Evolutionary conservation across 306 rosid genomes (phyloP).

Genomic region (Oxytropis ochrocephala): DNA sequence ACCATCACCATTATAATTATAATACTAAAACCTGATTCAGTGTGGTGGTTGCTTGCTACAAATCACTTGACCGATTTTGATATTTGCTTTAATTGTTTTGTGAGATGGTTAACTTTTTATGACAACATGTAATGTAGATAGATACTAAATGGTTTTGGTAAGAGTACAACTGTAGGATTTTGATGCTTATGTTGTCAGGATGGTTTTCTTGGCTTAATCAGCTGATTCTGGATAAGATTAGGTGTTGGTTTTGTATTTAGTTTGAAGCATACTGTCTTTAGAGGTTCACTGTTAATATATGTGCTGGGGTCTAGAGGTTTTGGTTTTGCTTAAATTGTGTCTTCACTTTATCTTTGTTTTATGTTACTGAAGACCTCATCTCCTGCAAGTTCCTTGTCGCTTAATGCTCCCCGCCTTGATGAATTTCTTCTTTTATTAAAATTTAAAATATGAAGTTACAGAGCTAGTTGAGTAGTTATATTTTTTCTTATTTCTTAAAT

Average conservation of each 20-base stretch:
- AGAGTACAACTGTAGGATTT: neutral
- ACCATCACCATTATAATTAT: neutral
- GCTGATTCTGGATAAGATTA: neutral
- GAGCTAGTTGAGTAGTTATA: neutral
- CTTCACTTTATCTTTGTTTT: neutral
- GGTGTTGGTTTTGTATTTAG: neutral
- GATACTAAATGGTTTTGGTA: neutral
- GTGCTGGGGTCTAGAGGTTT: neutral
- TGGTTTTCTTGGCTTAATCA: neutral
- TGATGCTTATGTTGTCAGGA: neutral
- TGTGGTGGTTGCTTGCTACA: neutral
- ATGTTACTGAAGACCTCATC: neutral
- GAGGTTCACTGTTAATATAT: neutral
- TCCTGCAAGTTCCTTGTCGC: neutral
- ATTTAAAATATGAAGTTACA: neutral
- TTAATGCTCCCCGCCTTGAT: neutral
- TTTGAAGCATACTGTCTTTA: neutral
- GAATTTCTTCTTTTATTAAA: neutral
- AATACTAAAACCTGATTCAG: neutral
- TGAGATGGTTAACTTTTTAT: neutral
- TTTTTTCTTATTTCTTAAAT: neutral
- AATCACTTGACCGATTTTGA: neutral
- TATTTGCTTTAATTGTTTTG: neutral
- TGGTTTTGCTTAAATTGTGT: neutral
- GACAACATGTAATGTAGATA: neutral